Percentiles rank a stretch among this genome's conserved stretches.
These are phyloP conservation scores for Beauveria sp. DNA, from an alignment of 2,329 filamentous ascomycete species.

Conservation along the genomic window DNA sequence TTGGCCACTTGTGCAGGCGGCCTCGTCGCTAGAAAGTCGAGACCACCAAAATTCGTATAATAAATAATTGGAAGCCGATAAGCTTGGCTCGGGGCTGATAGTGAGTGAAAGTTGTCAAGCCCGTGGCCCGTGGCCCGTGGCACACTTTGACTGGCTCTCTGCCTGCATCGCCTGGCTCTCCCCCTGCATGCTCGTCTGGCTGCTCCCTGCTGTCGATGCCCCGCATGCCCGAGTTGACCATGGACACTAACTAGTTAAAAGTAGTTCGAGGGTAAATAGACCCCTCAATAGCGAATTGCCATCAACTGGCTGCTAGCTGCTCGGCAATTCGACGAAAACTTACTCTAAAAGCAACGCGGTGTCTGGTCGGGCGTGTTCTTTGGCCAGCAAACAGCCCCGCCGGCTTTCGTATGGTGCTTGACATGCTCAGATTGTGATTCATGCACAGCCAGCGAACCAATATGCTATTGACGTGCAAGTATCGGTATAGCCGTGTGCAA, in stretches of 20 bases:
- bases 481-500: not conserved
- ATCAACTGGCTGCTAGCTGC: not conserved
- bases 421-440: not conserved
- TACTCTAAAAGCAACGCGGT: not conserved
- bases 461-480: not conserved
- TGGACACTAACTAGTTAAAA: not conserved
- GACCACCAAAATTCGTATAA: too few species aligned
- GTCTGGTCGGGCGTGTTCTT: not conserved
- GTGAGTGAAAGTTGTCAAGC: too few species aligned
- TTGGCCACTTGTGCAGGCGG: not conserved
- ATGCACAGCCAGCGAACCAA: not conserved
- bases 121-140: not conserved
- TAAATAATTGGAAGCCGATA: not conserved
- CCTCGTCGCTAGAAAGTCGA: not conserved
- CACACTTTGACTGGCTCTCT: not conserved
- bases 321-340: not conserved
- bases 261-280: not conserved
- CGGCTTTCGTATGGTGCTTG: not conserved
- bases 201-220: not conserved
- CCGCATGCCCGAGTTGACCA: not conserved
- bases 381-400: constrained; percentile 3
- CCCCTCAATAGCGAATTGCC: not conserved
- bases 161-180: too few species aligned
- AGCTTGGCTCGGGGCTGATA: not conserved
- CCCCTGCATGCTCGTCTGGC: not conserved